Conservation (phyloP, 1,284 basidiomycete species). For the Erythrobasidium hasegawianum region DNA sequence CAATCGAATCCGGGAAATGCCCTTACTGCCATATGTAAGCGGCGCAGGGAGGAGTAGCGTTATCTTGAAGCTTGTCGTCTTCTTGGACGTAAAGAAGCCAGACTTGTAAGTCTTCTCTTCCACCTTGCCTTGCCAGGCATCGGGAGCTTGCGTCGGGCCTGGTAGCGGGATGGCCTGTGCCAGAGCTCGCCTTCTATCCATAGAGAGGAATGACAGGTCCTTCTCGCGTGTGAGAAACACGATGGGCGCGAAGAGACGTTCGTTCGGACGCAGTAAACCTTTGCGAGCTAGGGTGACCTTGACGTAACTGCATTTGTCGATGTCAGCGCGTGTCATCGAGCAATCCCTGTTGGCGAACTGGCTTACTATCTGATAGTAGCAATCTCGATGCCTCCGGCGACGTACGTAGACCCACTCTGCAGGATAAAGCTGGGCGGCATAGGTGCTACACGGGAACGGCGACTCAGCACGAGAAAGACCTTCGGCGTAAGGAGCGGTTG, state of each 20-base stretch:
- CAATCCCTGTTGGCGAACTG: too few species aligned
- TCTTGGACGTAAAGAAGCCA: constrained; percentile 24
- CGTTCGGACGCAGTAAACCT: constrained; percentile 34
- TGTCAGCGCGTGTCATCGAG: background rate
- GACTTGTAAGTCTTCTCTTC: constrained; percentile 13
- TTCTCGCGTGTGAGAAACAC: constrained; percentile 28
- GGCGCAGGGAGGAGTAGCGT: constrained; percentile 22
- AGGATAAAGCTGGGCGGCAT: constrained; percentile 32
- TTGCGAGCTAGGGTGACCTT: constrained; percentile 35
- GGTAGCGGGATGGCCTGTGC: constrained; percentile 2
- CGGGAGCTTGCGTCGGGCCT: constrained; percentile 23
- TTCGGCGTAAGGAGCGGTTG: too few species aligned
- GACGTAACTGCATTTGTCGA: constrained; percentile 29
- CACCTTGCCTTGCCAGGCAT: constrained; percentile 29
- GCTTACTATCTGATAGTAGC: constrained; percentile 31
- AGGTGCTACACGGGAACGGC: background rate
- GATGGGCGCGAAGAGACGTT: constrained; percentile 36
- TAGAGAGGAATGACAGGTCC: constrained; percentile 1
- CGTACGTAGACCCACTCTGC: constrained; percentile 3
- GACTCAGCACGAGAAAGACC: too few species aligned
- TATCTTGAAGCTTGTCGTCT: constrained; percentile 14
- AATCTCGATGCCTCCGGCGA: constrained; percentile 14
- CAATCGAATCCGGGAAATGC: too few species aligned
- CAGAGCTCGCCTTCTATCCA: constrained; percentile 5
- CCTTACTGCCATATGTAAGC: constrained; percentile 25